Evolutionary conservation across 176 grass and related monocot species (phyloP), one percentile per base, ranked within the genome.

Genomic region (Pharus latifolius): DNA sequence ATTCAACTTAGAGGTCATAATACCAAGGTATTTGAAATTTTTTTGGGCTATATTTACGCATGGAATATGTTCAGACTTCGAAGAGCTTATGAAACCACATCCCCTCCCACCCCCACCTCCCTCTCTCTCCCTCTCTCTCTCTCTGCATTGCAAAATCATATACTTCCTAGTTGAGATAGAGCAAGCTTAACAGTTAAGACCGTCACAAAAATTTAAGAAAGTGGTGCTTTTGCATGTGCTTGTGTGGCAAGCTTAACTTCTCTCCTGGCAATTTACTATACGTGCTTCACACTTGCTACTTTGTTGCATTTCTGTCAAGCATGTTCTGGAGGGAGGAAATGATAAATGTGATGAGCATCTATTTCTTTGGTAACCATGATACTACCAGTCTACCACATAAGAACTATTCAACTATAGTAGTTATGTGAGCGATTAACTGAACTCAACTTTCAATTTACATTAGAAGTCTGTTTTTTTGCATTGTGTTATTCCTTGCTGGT

Each of bases 1-100:
- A 88, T 83, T 80, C 89, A 83, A 87, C 94, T 98, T 78, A 93
- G 76, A 82, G 94, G 94, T 52, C 94, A 98, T 58, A 92, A 82
- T 68, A 88, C 83, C 73, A 85, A 85, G 89, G 94, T 98, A 85
- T 49, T 51, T n/a, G 29, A 48, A 32, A 73, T 67, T 79, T 53
- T 57, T 5, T 80, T 71, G 69, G 47, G 44, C 55, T 40, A 42
- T 41, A 68, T 73, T 56, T 40, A 33, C 30, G 25, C 26, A 35
- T 60, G 31, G 34, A 59, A 2, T 71, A 58, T 70, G 10, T 64
- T 85, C 38, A 46, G 38, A n/a, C n/a, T n/a, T n/a, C n/a, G n/a
- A n/a, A n/a, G n/a, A 69, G 47, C 30, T 63, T 48, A 28, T 31
- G 10, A 53, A 64, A 70, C 20, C 25, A 19, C 26, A 42, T 42